Conservation (phyloP, 2,329 filamentous ascomycete genomes). For the Penicillium sp. region DNA sequence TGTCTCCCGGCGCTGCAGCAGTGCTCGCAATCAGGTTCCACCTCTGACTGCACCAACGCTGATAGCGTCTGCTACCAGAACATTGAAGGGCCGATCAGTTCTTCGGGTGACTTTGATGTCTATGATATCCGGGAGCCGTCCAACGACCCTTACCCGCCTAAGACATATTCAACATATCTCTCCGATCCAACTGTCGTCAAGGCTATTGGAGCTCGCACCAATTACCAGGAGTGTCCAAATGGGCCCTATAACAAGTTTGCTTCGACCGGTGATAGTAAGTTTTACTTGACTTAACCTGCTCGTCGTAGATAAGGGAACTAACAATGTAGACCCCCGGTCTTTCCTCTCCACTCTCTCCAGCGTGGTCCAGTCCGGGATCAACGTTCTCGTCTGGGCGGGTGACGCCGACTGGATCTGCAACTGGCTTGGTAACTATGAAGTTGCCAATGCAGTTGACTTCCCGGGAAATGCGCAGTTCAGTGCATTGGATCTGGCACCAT, state of each 20-base stretch:
- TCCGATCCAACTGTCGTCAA: constrained; percentile 37
- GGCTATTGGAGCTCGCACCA: constrained; percentile 49
- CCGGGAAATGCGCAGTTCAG: constrained; percentile 45
- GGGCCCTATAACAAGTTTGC: constrained; percentile 41
- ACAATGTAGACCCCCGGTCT: constrained; percentile 42
- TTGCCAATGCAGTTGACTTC: constrained; percentile 51
- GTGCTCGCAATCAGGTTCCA: constrained; percentile 37
- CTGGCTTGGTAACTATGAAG: constrained; percentile 55
- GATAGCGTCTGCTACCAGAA: constrained; percentile 37
- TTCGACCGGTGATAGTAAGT: constrained; percentile 44
- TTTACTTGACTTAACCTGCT: not conserved
- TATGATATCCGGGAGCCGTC: constrained; percentile 50
- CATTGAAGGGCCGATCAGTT: constrained; percentile 40
- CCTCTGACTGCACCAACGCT: constrained; percentile 36
- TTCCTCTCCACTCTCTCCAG: constrained; percentile 48
- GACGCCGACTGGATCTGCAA: constrained; percentile 63
- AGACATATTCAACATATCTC: constrained; percentile 48
- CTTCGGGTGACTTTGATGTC: constrained; percentile 35
- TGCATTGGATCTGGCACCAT: constrained; percentile 39
- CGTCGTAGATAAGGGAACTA: constrained; percentile 5
- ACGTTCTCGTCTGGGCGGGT: constrained; percentile 37
- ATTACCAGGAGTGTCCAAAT: constrained; percentile 47
- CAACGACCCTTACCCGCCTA: constrained; percentile 43
- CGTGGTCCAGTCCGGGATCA: constrained; percentile 52
- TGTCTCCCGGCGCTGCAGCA: constrained; percentile 44